phyloP scores from a whole-genome alignment of 805 yeast species.

The Yarrowia sp. region DNA sequence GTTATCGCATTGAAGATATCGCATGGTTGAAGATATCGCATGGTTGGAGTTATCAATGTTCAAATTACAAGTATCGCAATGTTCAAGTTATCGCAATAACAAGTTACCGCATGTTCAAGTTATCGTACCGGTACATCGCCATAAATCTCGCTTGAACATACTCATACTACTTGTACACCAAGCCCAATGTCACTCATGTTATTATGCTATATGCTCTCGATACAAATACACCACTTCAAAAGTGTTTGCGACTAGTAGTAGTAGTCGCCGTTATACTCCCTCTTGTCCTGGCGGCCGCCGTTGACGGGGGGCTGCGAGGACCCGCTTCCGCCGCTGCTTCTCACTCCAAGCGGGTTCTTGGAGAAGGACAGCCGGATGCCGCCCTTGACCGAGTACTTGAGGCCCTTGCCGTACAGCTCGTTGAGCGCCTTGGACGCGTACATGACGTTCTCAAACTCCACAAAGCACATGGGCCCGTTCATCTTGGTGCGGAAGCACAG shows the following conservation, averaged over 20 bases:
- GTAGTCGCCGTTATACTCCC: constrained; percentile 20
- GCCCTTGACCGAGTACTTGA: constrained; percentile 86
- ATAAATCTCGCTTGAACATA: no score
- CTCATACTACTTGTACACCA: no score
- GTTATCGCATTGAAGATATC: no score
- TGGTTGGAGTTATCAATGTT: no score
- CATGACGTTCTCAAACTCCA: constrained; percentile 94
- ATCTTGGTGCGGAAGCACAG: constrained; percentile 85
- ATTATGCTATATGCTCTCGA: constrained; percentile 27
- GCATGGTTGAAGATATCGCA: no score
- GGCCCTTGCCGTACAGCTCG: constrained; percentile 86
- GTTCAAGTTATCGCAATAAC: no score
- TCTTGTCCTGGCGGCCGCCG: constrained; percentile 16
- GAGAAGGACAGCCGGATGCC: constrained; percentile 93
- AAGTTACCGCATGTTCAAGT: no score
- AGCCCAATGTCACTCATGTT: constrained; percentile 5
- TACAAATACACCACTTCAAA: constrained; percentile 25
- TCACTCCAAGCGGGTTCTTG: constrained; percentile 94
- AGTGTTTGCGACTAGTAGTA: constrained; percentile 9
- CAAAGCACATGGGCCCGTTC: constrained; percentile 98
- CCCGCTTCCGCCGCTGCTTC: constrained; percentile 49
- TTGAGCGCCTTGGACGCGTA: constrained; percentile 92
- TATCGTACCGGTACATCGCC: no score
- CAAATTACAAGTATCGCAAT: no score
- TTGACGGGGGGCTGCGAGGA: neutral